Percentiles rank a stretch among this genome's conserved stretches.
phyloP scores from a whole-genome alignment of 2,329 filamentous ascomycete species.

The Fusarium guadeloupense region DNA sequence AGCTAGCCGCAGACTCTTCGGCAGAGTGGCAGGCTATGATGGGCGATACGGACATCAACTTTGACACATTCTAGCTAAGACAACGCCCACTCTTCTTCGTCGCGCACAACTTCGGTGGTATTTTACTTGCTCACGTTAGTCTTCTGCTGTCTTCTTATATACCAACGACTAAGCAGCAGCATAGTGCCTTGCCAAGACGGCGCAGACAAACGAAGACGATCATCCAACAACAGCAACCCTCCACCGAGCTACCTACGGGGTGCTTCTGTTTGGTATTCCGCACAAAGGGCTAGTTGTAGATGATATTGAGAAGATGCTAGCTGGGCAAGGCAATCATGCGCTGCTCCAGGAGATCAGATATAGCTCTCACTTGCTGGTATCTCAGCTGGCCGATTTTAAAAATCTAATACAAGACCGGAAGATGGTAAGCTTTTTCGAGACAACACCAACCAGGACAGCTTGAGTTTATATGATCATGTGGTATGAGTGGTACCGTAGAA shows the following conservation, averaged over 20 bases:
- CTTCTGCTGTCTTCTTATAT: background rate
- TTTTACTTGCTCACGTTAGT: background rate
- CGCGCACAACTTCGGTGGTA: background rate
- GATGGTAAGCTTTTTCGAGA: background rate
- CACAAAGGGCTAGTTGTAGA: background rate
- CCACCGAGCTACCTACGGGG: background rate
- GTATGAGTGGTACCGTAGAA: background rate
- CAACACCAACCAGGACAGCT: background rate
- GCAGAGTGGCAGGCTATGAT: background rate
- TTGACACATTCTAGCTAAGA: background rate
- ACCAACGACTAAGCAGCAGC: background rate
- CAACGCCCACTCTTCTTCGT: background rate
- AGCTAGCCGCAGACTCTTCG: background rate
- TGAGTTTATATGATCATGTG: background rate
- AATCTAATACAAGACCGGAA: constrained; percentile 1
- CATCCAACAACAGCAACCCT: background rate
- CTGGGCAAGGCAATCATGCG: background rate
- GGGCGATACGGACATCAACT: background rate
- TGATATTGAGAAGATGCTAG: background rate
- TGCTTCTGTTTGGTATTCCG: background rate
- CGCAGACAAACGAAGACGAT: background rate
- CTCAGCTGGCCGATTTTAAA: background rate
- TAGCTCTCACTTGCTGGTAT: background rate
- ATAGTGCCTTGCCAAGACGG: background rate
- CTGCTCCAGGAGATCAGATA: background rate